phyloP scores from a whole-genome alignment of 495 filamentous ascomycete species.

The Xylaria castorea region DNA sequence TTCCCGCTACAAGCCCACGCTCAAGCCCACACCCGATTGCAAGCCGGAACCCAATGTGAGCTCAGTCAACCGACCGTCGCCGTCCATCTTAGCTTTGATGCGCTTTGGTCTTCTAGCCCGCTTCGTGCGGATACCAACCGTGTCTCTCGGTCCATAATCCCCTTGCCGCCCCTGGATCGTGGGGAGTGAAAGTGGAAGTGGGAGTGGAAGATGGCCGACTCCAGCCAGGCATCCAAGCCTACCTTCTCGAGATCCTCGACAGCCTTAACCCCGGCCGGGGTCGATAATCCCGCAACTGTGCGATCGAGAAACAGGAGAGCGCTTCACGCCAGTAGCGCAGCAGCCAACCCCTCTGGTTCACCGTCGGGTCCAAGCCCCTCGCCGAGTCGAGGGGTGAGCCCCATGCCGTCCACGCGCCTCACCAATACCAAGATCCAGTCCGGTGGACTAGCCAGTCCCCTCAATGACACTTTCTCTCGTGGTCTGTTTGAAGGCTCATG shows the following conservation, averaged over 20 bases:
- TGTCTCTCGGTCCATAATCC: constrained; percentile 32
- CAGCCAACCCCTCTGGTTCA: constrained; percentile 20
- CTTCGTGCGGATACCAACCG: constrained; percentile 33
- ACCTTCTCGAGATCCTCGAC: constrained; percentile 34
- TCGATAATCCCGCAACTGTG: constrained; percentile 32
- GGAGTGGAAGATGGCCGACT: constrained; percentile 37
- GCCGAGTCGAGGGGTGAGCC: constrained; percentile 47
- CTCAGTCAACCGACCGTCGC: constrained; percentile 18
- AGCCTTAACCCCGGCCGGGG: constrained; percentile 34
- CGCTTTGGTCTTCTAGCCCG: constrained; percentile 19
- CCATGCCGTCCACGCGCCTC: constrained; percentile 51
- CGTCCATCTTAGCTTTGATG: constrained; percentile 26
- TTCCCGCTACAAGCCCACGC: not conserved
- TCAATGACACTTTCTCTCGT: constrained; percentile 42
- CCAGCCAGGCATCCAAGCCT: constrained; percentile 31
- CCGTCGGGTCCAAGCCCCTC: constrained; percentile 30
- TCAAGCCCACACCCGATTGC: not conserved
- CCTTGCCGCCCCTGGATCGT: constrained; percentile 31
- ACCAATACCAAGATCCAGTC: constrained; percentile 40
- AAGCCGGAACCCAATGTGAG: constrained; percentile 38
- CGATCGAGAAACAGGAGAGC: constrained; percentile 38
- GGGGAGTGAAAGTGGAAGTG: not conserved
- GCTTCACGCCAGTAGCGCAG: constrained; percentile 17
- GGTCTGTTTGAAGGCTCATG: constrained; percentile 52
- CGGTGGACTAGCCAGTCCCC: constrained; percentile 38